These are phyloP conservation scores for Tetrapisispora arboricola DNA, from an alignment of 805 yeast genomes.

Conservation along the genomic window DNA sequence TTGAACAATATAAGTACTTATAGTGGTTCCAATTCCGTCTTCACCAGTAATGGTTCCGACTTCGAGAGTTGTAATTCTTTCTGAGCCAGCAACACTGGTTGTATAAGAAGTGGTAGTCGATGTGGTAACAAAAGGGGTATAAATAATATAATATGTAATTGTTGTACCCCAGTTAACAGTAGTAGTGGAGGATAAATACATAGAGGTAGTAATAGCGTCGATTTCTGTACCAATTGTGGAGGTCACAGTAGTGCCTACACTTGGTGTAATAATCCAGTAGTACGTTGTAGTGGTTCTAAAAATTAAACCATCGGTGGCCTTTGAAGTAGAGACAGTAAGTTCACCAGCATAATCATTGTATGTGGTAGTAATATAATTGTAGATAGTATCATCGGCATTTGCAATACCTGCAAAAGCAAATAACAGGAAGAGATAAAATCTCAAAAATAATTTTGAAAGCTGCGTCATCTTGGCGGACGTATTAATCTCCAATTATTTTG, in stretches of 20 bases:
- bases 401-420: neutral
- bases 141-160: neutral
- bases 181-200: neutral
- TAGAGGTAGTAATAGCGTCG: neutral
- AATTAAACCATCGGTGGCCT: neutral
- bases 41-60: neutral
- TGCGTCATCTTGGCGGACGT: neutral
- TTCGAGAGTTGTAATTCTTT: neutral
- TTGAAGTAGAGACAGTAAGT: neutral
- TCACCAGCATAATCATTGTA: neutral
- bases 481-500: neutral
- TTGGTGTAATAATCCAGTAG: slow-evolving; percentile 3
- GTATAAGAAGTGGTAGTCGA: neutral
- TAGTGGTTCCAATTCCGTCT: slow-evolving; percentile 1
- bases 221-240: neutral
- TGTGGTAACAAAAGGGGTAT: neutral
- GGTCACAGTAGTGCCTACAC: neutral
- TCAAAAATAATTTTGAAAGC: neutral
- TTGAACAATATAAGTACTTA: neutral
- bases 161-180: slow-evolving; percentile 2
- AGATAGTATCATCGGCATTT: neutral
- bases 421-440: neutral
- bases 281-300: neutral
- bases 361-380: neutral
- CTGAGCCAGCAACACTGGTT: neutral